Evolutionary conservation across 2,329 filamentous ascomycete species (phyloP).

Genomic region (Arachnomyces sp.): DNA sequence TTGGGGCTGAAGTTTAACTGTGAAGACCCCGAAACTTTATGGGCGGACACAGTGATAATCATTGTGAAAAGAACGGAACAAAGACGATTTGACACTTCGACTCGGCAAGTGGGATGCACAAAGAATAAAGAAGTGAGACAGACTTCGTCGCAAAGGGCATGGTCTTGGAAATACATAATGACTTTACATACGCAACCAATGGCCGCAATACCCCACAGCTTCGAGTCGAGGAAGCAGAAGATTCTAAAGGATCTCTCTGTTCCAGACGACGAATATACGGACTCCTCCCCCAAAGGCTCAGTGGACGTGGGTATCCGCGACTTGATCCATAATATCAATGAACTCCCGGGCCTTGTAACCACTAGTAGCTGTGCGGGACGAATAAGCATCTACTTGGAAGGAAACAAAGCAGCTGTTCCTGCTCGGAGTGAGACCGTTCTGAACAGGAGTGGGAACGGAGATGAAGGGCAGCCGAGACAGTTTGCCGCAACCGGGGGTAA

Average conservation of each 20-base stretch:
- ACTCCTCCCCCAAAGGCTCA: conserved; percentile 80
- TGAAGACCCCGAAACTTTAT: no score
- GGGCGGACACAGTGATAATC: no score
- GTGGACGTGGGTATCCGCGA: conserved; percentile 71
- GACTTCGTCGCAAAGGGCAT: no score
- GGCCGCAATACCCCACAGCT: conserved; percentile 23
- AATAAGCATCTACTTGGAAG: conserved; percentile 81
- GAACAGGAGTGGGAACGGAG: not conserved
- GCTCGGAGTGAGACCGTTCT: conserved; percentile 13
- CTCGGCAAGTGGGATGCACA: no score
- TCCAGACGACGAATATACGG: conserved; percentile 64
- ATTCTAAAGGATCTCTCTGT: conserved; percentile 64
- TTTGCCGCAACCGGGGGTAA: conserved; percentile 68
- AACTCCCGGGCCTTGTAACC: conserved; percentile 66
- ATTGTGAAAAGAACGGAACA: no score
- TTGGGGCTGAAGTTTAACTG: no score
- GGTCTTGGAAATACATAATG: no score
- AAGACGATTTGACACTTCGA: no score
- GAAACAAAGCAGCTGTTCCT: conserved; percentile 28
- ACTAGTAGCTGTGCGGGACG: conserved; percentile 89
- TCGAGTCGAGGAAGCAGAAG: conserved; percentile 56
- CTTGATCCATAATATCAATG: conserved; percentile 72
- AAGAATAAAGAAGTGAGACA: not conserved
- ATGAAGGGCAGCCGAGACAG: conserved; percentile 14
- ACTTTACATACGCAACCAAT: no score